Percentiles rank a stretch among this genome's conserved stretches.
Evolutionary conservation across 352 stramenopile species (phyloP).

Genomic region (Globisporangium irregulare): DNA sequence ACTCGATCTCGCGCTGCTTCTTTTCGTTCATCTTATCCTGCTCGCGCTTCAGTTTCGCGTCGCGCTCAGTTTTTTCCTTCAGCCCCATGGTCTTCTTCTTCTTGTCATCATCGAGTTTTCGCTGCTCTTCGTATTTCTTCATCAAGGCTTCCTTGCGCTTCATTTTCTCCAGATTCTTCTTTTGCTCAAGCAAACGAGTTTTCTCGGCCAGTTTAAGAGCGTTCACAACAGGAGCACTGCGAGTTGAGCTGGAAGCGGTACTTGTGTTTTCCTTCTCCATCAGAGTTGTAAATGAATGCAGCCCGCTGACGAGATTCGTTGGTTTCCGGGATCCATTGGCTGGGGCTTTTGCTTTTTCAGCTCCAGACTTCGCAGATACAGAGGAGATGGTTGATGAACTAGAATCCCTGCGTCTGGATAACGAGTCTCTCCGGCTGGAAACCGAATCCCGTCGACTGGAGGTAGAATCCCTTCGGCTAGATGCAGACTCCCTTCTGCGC

Average conservation of each 20-base stretch:
- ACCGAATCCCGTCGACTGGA: slow-evolving; percentile 9
- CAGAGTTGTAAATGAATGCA: slow-evolving; percentile 76
- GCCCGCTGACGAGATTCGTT: slow-evolving; percentile 61
- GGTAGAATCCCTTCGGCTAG: slow-evolving; percentile 10
- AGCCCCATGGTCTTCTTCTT: slow-evolving; percentile 48
- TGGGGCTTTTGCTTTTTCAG: slow-evolving; percentile 6
- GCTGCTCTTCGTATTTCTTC: slow-evolving; percentile 72
- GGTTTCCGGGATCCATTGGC: slow-evolving; percentile 29
- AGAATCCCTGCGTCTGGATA: slow-evolving; percentile 32
- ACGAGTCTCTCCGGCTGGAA: slow-evolving; percentile 11
- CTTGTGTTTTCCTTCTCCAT: slow-evolving; percentile 48
- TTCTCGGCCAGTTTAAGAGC: slow-evolving; percentile 72
- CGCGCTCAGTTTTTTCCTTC: slow-evolving; percentile 65
- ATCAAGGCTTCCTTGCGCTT: slow-evolving; percentile 61
- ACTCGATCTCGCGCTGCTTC: slow-evolving; percentile 63
- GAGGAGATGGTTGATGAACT: slow-evolving; percentile 56
- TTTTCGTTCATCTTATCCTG: slow-evolving; percentile 48
- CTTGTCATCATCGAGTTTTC: slow-evolving; percentile 61
- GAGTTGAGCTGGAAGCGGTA: slow-evolving; percentile 22
- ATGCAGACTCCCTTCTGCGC: slow-evolving; percentile 6
- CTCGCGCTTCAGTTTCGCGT: slow-evolving; percentile 46
- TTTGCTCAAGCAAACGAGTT: slow-evolving; percentile 61
- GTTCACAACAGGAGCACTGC: slow-evolving; percentile 55
- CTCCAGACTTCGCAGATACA: slow-evolving; percentile 35
- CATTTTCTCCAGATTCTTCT: slow-evolving; percentile 59